phyloP scores from a whole-genome alignment of 2,329 filamentous ascomycete genomes.

The Huntiella omanensis region DNA sequence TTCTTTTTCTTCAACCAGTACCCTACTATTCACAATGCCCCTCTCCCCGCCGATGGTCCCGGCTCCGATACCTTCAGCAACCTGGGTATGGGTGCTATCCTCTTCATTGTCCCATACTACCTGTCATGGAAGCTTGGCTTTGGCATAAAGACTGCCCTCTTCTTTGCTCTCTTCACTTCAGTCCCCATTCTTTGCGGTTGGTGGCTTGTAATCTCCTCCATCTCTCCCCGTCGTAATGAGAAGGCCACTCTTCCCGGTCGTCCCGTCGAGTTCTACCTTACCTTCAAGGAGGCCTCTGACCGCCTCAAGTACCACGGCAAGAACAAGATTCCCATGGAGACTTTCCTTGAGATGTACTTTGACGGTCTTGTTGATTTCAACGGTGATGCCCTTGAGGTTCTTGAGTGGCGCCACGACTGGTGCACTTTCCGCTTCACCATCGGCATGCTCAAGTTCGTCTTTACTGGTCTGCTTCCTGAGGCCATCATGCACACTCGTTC shows the following conservation, averaged over 20 bases:
- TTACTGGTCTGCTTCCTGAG: slow-evolving; percentile 75
- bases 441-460: slow-evolving; percentile 70
- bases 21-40: slow-evolving; percentile 80
- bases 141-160: slow-evolving; percentile 69
- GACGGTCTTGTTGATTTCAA: slow-evolving; percentile 90
- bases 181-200: slow-evolving; percentile 66
- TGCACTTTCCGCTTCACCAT: slow-evolving; percentile 82
- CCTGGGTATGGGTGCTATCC: slow-evolving; percentile 48
- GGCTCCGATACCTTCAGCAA: slow-evolving; percentile 82
- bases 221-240: slow-evolving; percentile 80
- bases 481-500: slow-evolving; percentile 82
- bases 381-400: slow-evolving; percentile 68
- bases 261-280: slow-evolving; percentile 78
- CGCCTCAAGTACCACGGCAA: slow-evolving; percentile 52
- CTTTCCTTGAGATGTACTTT: slow-evolving; percentile 97
- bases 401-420: slow-evolving; percentile 97
- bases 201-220: slow-evolving; percentile 55
- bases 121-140: slow-evolving; percentile 68
- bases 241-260: slow-evolving; percentile 75
- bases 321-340: slow-evolving; percentile 75
- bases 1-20: slow-evolving; percentile 33
- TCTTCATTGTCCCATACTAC: slow-evolving; percentile 58
- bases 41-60: slow-evolving; percentile 74
- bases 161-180: slow-evolving; percentile 69
- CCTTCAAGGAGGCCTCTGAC: slow-evolving; percentile 50